Percentiles rank a stretch among this genome's conserved stretches.
phyloP scores from a whole-genome alignment of 2,329 filamentous ascomycete species.

The Fusarium lateritium region DNA sequence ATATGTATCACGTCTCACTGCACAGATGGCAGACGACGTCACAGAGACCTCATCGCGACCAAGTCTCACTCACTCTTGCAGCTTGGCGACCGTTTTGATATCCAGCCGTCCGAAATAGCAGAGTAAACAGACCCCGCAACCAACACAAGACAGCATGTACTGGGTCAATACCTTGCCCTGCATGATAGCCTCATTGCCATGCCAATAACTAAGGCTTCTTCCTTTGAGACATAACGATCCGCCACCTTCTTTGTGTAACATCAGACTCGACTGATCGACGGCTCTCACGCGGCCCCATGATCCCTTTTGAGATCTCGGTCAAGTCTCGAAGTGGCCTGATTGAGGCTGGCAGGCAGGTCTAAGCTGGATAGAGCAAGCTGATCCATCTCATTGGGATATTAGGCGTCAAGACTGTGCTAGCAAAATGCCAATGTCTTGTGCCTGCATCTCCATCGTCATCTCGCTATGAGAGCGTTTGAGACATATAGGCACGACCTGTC shows the following conservation, averaged over 20 bases:
- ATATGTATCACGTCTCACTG: slow-evolving; percentile 2
- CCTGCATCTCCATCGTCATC: slow-evolving; percentile 24
- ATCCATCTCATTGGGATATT: slow-evolving; percentile 5
- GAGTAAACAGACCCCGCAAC: not conserved
- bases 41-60: not conserved
- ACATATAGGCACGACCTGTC: slow-evolving; percentile 27
- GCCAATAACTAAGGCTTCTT: slow-evolving; percentile 17
- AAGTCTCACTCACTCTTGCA: not conserved
- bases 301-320: slow-evolving; percentile 6
- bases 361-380: slow-evolving; percentile 9
- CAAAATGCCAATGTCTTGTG: slow-evolving; percentile 7
- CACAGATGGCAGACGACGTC: slow-evolving; percentile 2
- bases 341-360: not conserved
- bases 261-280: slow-evolving; percentile 5
- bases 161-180: slow-evolving; percentile 2
- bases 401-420: slow-evolving; percentile 5
- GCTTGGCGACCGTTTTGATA: not conserved
- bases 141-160: not conserved
- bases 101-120: not conserved
- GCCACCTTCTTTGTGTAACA: slow-evolving; percentile 4
- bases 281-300: slow-evolving; percentile 2
- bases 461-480: slow-evolving; percentile 10
- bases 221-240: slow-evolving; percentile 11
- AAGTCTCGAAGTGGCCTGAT: slow-evolving; percentile 8
- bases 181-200: slow-evolving; percentile 2